phyloP scores from a whole-genome alignment of 352 stramenopile species.

The Halophytophthora polymorphica region DNA sequence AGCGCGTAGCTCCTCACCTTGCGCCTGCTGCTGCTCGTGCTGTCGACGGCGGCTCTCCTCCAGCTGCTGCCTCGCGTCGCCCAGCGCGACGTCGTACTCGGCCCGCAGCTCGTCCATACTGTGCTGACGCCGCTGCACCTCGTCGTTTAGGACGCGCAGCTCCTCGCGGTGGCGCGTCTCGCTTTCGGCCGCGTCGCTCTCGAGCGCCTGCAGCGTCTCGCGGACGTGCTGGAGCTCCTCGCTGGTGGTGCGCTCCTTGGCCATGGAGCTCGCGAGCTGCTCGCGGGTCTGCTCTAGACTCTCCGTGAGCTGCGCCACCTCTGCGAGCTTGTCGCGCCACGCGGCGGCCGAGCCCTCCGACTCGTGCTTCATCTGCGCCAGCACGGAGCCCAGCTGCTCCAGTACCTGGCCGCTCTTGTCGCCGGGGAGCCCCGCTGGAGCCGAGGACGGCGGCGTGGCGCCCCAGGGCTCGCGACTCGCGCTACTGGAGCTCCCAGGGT shows the following conservation, averaged over 20 bases:
- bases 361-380: slow-evolving; percentile 73
- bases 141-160: slow-evolving; percentile 56
- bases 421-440: slow-evolving; percentile 10
- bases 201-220: slow-evolving; percentile 31
- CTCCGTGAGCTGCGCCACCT: slow-evolving; percentile 44
- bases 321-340: slow-evolving; percentile 62
- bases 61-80: slow-evolving; percentile 28
- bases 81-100: slow-evolving; percentile 35
- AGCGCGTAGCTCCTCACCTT: slow-evolving; percentile 13
- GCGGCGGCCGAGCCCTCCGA: slow-evolving; percentile 50
- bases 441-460: neutral
- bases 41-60: slow-evolving; percentile 13
- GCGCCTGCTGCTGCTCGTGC: slow-evolving; percentile 22
- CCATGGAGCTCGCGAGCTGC: slow-evolving; percentile 33
- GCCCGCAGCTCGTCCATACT: slow-evolving; percentile 29
- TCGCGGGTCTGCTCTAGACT: slow-evolving; percentile 33
- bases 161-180: slow-evolving; percentile 44
- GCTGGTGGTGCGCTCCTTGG: slow-evolving; percentile 29
- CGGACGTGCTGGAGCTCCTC: slow-evolving; percentile 32
- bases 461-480: slow-evolving; percentile 17
- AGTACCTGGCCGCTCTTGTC: slow-evolving; percentile 71
- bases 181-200: slow-evolving; percentile 28
- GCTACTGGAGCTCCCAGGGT: slow-evolving; percentile 12
- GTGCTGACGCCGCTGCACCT: slow-evolving; percentile 43
- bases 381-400: slow-evolving; percentile 59